Evolutionary conservation across 2,329 filamentous ascomycete genomes (phyloP).

Genomic region (Drechslerella coelobrocha): DNA sequence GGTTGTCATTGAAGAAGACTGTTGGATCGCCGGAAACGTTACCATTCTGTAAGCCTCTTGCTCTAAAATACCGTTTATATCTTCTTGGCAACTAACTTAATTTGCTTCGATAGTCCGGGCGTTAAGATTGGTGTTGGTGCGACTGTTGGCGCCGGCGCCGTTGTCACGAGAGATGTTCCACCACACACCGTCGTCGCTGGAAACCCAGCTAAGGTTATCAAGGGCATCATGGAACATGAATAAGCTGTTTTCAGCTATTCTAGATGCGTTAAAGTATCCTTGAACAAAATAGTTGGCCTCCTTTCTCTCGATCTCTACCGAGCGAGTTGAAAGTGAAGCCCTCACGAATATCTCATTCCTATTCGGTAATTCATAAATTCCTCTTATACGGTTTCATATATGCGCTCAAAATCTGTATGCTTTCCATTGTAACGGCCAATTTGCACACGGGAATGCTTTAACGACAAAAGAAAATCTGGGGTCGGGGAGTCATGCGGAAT

Average conservation of each 20-base stretch:
- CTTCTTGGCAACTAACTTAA: slow-evolving; percentile 12
- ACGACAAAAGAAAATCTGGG: slow-evolving; percentile 51
- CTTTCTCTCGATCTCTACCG: slow-evolving; percentile 1
- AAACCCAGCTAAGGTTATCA: slow-evolving; percentile 60
- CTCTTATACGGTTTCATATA: slow-evolving; percentile 12
- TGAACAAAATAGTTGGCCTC: slow-evolving; percentile 1
- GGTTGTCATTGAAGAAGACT: slow-evolving; percentile 77
- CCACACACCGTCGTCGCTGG: slow-evolving; percentile 61
- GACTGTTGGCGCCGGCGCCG: slow-evolving; percentile 64
- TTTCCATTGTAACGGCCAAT: slow-evolving; percentile 49
- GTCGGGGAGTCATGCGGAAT: slow-evolving; percentile 50
- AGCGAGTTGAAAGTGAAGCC: slow-evolving; percentile 9
- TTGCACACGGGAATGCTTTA: slow-evolving; percentile 49
- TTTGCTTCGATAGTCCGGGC: slow-evolving; percentile 58
- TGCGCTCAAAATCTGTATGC: slow-evolving; percentile 45
- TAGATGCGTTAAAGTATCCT: background rate
- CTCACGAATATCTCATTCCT: slow-evolving; percentile 12
- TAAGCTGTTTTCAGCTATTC: background rate
- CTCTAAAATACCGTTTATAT: background rate
- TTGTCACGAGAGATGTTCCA: slow-evolving; percentile 64
- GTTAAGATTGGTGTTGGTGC: slow-evolving; percentile 64
- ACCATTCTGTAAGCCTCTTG: slow-evolving; percentile 62
- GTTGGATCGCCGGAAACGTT: slow-evolving; percentile 69
- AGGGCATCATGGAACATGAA: slow-evolving; percentile 53
- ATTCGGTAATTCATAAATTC: slow-evolving; percentile 3